These are phyloP conservation scores for Cotoneaster glaucophyllus DNA, from an alignment of 306 rosid species.

Conservation along the genomic window DNA sequence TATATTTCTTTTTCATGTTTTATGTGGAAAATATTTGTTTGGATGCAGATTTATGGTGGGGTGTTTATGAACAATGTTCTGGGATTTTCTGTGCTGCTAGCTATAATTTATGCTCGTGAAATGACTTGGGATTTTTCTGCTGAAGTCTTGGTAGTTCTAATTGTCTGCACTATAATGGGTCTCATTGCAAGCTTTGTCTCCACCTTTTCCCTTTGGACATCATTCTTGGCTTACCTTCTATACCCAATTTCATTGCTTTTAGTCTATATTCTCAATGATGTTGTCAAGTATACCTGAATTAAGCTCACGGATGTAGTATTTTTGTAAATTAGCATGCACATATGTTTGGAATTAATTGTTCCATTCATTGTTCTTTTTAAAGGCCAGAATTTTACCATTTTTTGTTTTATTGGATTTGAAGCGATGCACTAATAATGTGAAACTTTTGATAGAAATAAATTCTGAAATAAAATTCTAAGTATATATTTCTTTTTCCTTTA, in stretches of 20 bases:
- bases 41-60: conserved; percentile 61
- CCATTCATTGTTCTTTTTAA: background rate
- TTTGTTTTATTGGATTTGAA: background rate
- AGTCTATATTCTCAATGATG: conserved; percentile 37
- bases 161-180: conserved; percentile 48
- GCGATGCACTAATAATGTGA: background rate
- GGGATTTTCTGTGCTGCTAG: conserved; percentile 46
- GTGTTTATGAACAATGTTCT: conserved; percentile 66
- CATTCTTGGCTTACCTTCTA: conserved; percentile 35
- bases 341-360: background rate
- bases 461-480: no score
- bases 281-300: conserved; percentile 22
- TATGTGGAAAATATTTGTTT: background rate
- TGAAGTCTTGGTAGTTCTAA: conserved; percentile 47
- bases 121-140: conserved; percentile 59
- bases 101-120: conserved; percentile 41
- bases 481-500: no score
- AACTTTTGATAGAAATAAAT: background rate
- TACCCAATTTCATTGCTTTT: conserved; percentile 41
- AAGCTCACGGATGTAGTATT: background rate
- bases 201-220: conserved; percentile 52
- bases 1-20: background rate
- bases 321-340: background rate
- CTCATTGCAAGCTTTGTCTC: conserved; percentile 25
- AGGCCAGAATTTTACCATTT: background rate